Base-by-base conservation (phyloP, 2,329 filamentous ascomycete genomes). In the Berkeleyomyces rouxiae region DNA sequence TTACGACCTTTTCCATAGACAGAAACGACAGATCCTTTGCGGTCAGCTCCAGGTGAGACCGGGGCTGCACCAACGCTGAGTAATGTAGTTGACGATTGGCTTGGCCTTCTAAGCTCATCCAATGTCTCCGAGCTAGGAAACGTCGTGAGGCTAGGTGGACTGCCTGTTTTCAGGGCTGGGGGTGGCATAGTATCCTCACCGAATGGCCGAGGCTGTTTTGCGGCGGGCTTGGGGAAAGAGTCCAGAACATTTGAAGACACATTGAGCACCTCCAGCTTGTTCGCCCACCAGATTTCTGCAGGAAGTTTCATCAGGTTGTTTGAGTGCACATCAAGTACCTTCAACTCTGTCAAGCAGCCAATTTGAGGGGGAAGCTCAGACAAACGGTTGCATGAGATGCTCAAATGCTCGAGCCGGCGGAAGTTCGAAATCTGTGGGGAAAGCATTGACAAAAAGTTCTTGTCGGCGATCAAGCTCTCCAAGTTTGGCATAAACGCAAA, bases 201-300 rank as follows among this genome's bases (percentile, higher is more conserved):
- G 82, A 64, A 81, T 7, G 79, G 73, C 59, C 86, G 83, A 16
- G 84, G 82, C 57, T 83, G 76, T 58, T 88, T 83, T 7, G 86
- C 86, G 1, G 85, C 81, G 31, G 89, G 89, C 70, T 95, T 96
- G 0, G 93, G 93, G 70, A 99, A 97, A 47, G 82, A 84, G 59
- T 91, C 87, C 23, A 99, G 78, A 5, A 97, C 86, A 68, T 99
- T 99, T 9, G 93, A 96, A 0, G 92, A 97, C 10, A 95, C 85
- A 68, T 99, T 99, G 64, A 99, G 80, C 0, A 87, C 92, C 72
- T 97, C 91, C 62, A 99, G 75, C 70, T 87, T 90, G 68, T 86
- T 86, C 60, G 92, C 92, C 78, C 89, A 92, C 93, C 93, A 99
- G n/a, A 99, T 80, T 70, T 99, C 93, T 70, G 88, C 83, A 1